Conservation (phyloP, 2,329 filamentous ascomycete genomes). For the Trichoderma atroviride region DNA sequence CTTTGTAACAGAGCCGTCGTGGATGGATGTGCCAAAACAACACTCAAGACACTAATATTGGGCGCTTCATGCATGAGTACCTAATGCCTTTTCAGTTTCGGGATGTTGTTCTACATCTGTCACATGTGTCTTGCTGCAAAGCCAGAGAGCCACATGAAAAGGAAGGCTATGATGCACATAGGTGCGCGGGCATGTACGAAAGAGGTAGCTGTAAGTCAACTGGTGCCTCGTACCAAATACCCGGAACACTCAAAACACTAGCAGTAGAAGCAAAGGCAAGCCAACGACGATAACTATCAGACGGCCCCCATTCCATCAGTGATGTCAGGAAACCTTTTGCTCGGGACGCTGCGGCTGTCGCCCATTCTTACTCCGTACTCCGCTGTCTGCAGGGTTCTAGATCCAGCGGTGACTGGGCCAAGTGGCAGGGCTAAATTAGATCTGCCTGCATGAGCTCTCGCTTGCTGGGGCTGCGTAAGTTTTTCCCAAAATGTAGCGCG, state of each 20-base stretch:
- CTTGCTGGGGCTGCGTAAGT: constrained; percentile 49
- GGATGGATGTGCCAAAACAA: neutral
- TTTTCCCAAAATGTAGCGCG: neutral
- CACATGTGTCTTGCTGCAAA: neutral
- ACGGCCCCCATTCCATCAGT: neutral
- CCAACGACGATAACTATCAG: neutral
- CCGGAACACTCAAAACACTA: neutral
- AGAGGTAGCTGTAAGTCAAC: neutral
- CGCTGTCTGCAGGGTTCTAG: constrained; percentile 44
- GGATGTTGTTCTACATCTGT: neutral
- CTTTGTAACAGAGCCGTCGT: neutral
- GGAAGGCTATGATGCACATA: neutral
- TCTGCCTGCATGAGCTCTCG: constrained; percentile 55
- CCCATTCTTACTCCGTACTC: constrained; percentile 20
- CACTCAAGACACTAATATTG: neutral
- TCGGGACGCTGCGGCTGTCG: neutral
- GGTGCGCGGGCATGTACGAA: neutral
- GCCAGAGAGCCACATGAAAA: neutral
- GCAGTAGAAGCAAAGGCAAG: neutral
- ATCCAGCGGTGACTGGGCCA: constrained; percentile 58
- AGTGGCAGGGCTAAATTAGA: constrained; percentile 60
- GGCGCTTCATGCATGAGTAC: constrained; percentile 6
- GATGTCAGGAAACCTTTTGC: constrained; percentile 7
- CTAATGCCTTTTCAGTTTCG: constrained; percentile 1
- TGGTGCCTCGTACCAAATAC: neutral